These are phyloP conservation scores for Curvularia hawaiiensis DNA, from an alignment of 2,329 filamentous ascomycete genomes.

Conservation along the genomic window DNA sequence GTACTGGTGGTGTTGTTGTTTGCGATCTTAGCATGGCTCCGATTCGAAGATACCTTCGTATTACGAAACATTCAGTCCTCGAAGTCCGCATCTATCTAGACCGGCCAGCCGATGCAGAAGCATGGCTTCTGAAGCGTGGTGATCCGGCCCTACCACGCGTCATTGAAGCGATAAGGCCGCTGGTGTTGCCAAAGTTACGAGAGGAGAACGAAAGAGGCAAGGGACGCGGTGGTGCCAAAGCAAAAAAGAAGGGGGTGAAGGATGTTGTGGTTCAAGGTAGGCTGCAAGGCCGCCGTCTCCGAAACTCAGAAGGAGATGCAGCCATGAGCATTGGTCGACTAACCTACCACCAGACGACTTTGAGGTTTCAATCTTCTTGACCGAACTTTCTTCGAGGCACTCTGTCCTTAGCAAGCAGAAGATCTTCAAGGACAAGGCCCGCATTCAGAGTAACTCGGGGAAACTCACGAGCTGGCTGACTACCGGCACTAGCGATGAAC, in stretches of 20 bases:
- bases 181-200: slow-evolving; percentile 86
- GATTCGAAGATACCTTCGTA: slow-evolving; percentile 85
- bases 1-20: neutral
- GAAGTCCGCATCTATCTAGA: slow-evolving; percentile 97
- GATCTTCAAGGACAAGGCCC: slow-evolving; percentile 59
- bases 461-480: slow-evolving; percentile 55
- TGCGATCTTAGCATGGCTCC: slow-evolving; percentile 70
- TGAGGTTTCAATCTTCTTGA: slow-evolving; percentile 92
- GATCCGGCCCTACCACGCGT: slow-evolving; percentile 79
- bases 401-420: slow-evolving; percentile 87
- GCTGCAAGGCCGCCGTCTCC: slow-evolving; percentile 26
- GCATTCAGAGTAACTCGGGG: slow-evolving; percentile 52
- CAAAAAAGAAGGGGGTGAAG: slow-evolving; percentile 83
- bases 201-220: slow-evolving; percentile 77
- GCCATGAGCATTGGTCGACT: slow-evolving; percentile 7
- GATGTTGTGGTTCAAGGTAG: slow-evolving; percentile 83
- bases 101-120: slow-evolving; percentile 79
- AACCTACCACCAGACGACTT: slow-evolving; percentile 75
- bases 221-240: slow-evolving; percentile 59
- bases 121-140: slow-evolving; percentile 81
- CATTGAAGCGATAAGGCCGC: slow-evolving; percentile 81
- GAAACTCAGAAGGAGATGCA: neutral
- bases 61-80: slow-evolving; percentile 92
- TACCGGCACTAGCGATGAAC: slow-evolving; percentile 48
- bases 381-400: slow-evolving; percentile 82